These are phyloP conservation scores for Alternaria brassicicola DNA, from an alignment of 2,329 filamentous ascomycete species.

Conservation along the genomic window DNA sequence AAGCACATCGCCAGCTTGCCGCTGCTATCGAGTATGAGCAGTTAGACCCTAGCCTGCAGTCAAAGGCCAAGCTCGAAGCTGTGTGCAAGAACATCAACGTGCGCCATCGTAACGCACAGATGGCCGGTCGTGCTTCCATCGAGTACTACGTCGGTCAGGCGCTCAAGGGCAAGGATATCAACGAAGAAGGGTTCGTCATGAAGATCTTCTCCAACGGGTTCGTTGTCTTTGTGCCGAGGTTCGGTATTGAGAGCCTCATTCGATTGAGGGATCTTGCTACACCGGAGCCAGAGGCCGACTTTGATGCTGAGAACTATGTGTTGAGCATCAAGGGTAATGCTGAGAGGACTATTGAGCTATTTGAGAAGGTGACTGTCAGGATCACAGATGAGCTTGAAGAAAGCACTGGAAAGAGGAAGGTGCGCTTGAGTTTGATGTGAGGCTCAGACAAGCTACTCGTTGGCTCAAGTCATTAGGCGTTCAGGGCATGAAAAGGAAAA, in stretches of 20 bases:
- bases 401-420: slow-evolving; percentile 91
- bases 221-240: slow-evolving; percentile 92
- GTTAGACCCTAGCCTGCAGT: slow-evolving; percentile 80
- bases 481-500: neutral
- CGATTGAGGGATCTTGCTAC: slow-evolving; percentile 81
- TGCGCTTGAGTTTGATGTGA: slow-evolving; percentile 68
- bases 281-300: slow-evolving; percentile 76
- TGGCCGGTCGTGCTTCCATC: slow-evolving; percentile 90
- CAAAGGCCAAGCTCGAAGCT: slow-evolving; percentile 82
- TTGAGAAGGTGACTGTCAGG: slow-evolving; percentile 87
- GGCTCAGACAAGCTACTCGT: neutral
- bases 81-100: slow-evolving; percentile 99
- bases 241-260: slow-evolving; percentile 93
- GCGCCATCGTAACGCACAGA: slow-evolving; percentile 94
- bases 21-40: slow-evolving; percentile 93
- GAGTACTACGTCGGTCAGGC: slow-evolving; percentile 98
- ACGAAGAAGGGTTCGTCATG: slow-evolving; percentile 96
- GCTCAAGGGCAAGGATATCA: slow-evolving; percentile 74
- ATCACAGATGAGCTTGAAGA: slow-evolving; percentile 94
- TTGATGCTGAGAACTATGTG: slow-evolving; percentile 84
- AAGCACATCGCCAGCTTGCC: slow-evolving; percentile 91
- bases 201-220: slow-evolving; percentile 97
- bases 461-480: neutral
- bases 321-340: slow-evolving; percentile 66
- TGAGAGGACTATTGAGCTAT: slow-evolving; percentile 73